These are phyloP conservation scores for Ajuga chamaepitys DNA, from an alignment of 257 asterid genomes.

Conservation along the genomic window DNA sequence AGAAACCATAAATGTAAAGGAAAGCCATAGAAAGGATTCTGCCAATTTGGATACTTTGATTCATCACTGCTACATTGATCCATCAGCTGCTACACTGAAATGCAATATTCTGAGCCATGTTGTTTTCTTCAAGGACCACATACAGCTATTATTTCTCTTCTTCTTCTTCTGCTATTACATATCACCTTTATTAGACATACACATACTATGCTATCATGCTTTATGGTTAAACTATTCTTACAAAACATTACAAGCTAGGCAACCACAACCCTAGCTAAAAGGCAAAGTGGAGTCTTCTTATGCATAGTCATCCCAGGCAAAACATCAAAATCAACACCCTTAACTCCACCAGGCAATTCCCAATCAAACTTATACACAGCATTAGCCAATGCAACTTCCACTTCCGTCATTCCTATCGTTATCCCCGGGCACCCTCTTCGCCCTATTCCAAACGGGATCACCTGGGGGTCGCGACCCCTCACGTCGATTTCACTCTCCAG, in stretches of 20 bases:
- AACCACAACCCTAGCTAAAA: slow-evolving; percentile 3
- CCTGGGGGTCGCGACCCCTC: slow-evolving; percentile 11
- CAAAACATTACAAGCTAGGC: not conserved
- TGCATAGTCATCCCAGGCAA: slow-evolving; percentile 22
- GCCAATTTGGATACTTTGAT: too few species aligned
- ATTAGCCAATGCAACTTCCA: slow-evolving; percentile 14
- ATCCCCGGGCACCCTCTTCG: slow-evolving; percentile 18
- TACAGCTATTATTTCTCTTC: too few species aligned
- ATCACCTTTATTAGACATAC: too few species aligned
- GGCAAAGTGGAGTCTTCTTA: slow-evolving; percentile 18
- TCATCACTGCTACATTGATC: too few species aligned
- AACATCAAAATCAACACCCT: not conserved
- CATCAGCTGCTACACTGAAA: too few species aligned
- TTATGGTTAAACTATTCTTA: too few species aligned
- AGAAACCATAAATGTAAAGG: too few species aligned
- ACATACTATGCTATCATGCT: too few species aligned
- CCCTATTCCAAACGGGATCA: slow-evolving; percentile 19
- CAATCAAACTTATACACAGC: slow-evolving; percentile 16
- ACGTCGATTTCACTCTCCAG: slow-evolving; percentile 14
- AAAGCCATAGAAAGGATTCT: too few species aligned
- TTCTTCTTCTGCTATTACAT: too few species aligned
- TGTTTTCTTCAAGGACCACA: too few species aligned
- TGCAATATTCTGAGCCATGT: too few species aligned
- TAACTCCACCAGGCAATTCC: slow-evolving; percentile 18
- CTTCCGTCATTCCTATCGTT: not conserved